A percentile compares a stretch with the other conserved stretches of the same genome.
Conservation (phyloP, 352 stramenopile genomes). For the Pythium utonaiense region DNA sequence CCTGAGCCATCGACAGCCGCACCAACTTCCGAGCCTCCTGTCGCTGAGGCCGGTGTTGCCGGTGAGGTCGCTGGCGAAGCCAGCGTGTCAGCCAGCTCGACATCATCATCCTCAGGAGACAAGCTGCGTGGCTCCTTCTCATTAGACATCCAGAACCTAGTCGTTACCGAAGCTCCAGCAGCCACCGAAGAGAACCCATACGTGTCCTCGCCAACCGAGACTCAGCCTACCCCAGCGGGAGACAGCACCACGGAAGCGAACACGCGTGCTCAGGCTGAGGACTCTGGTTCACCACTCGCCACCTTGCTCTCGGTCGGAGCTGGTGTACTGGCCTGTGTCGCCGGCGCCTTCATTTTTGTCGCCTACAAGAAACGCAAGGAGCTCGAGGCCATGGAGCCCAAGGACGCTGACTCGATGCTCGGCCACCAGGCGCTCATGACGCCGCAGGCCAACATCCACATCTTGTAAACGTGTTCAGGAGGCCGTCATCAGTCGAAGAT, state of each 20-base stretch:
- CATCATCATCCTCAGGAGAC: not conserved
- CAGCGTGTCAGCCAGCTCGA: not conserved
- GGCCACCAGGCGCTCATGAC: conserved; percentile 13
- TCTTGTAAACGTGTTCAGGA: not conserved
- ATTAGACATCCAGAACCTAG: not conserved
- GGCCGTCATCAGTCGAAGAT: not conserved
- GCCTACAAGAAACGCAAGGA: conserved; percentile 17
- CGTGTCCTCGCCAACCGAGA: not conserved
- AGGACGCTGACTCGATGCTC: conserved; percentile 4
- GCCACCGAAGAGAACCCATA: not conserved
- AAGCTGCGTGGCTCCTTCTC: not conserved
- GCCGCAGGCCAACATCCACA: conserved; percentile 9
- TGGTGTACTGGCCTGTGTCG: conserved; percentile 9
- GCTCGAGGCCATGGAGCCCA: conserved; percentile 16
- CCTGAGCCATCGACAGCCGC: not conserved
- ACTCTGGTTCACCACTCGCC: conserved; percentile 1
- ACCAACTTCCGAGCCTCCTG: not conserved
- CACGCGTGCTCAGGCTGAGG: not conserved
- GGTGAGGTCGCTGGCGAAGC: no score
- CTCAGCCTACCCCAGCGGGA: not conserved
- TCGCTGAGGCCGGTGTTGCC: not conserved
- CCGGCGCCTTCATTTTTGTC: conserved; percentile 12
- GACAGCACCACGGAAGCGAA: conserved; percentile 6
- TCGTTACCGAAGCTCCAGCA: not conserved
- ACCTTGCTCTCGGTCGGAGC: conserved; percentile 15